Conservation (phyloP, 1,284 basidiomycete genomes). For the Fomes fomentarius region DNA sequence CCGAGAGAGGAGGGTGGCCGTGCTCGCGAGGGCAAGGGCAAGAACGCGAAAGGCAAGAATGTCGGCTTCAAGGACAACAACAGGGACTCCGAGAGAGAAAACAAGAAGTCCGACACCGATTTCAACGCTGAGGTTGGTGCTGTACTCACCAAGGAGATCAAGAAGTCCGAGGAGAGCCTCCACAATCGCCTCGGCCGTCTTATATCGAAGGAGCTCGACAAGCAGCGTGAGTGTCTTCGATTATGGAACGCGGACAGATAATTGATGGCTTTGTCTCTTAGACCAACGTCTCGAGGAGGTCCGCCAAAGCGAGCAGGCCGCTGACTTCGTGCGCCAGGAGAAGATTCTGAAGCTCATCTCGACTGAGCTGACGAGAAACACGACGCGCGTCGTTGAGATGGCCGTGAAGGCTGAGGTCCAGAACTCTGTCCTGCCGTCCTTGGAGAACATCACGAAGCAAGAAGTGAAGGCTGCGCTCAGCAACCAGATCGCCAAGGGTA, state of each 20-base stretch:
- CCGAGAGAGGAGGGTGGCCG: conserved; percentile 58
- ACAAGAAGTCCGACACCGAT: conserved; percentile 48
- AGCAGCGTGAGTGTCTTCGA: conserved; percentile 62
- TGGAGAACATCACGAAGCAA: conserved; percentile 76
- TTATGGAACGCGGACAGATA: not conserved
- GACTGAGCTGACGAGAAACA: conserved; percentile 81
- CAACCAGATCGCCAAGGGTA: conserved; percentile 71
- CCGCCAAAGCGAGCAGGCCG: conserved; percentile 72
- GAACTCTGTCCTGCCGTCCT: conserved; percentile 75
- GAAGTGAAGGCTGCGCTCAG: conserved; percentile 78
- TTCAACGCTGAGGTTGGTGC: conserved; percentile 57
- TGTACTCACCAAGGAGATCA: conserved; percentile 71
- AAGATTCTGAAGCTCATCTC: conserved; percentile 86
- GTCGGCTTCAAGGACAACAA: conserved; percentile 65
- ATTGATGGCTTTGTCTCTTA: conserved; percentile 31
- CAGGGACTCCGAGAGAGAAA: conserved; percentile 40
- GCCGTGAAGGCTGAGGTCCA: conserved; percentile 83
- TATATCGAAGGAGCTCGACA: conserved; percentile 84
- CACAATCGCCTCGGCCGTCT: conserved; percentile 73
- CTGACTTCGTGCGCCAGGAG: conserved; percentile 81
- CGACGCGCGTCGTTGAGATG: conserved; percentile 81
- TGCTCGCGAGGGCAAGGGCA: conserved; percentile 53
- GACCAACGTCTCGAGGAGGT: conserved; percentile 82
- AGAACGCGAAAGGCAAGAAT: conserved; percentile 59
- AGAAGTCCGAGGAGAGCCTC: conserved; percentile 78